phyloP scores from a whole-genome alignment of 352 stramenopile genomes.

The Phytophthora parvispora region DNA sequence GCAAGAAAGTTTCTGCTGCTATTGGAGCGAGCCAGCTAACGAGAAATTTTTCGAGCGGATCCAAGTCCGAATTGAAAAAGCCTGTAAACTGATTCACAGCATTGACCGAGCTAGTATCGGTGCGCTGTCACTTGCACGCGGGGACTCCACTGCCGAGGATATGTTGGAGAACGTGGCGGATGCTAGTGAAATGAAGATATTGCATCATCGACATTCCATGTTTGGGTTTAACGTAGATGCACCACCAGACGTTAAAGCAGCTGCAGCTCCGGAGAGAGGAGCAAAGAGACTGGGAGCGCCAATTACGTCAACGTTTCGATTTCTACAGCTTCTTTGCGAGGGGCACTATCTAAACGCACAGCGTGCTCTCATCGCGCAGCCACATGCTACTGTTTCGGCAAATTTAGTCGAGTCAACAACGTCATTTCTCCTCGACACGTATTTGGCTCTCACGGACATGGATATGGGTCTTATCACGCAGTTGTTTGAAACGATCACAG shows the following conservation, averaged over 20 bases:
- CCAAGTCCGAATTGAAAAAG: slow-evolving; percentile 58
- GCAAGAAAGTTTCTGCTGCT: slow-evolving; percentile 72
- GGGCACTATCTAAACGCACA: slow-evolving; percentile 78
- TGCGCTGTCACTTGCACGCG: not conserved
- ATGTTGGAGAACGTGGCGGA: slow-evolving; percentile 2
- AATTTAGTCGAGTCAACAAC: slow-evolving; percentile 80
- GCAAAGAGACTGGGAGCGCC: slow-evolving; percentile 28
- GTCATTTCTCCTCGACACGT: slow-evolving; percentile 74
- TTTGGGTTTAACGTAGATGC: slow-evolving; percentile 21
- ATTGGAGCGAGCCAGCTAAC: slow-evolving; percentile 48
- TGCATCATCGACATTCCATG: slow-evolving; percentile 25
- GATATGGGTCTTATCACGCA: slow-evolving; percentile 71
- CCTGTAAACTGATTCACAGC: slow-evolving; percentile 50
- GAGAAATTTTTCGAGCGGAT: slow-evolving; percentile 64
- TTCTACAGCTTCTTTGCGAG: slow-evolving; percentile 80
- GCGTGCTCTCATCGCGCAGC: slow-evolving; percentile 61
- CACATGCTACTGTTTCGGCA: slow-evolving; percentile 25
- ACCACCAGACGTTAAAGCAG: not conserved
- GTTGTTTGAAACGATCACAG: slow-evolving; percentile 80
- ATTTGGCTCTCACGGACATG: slow-evolving; percentile 56
- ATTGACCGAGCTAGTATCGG: slow-evolving; percentile 35
- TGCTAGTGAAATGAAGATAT: slow-evolving; percentile 12
- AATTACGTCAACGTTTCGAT: slow-evolving; percentile 72
- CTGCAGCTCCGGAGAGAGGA: slow-evolving; percentile 8
- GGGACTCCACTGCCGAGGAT: not conserved